Percentiles rank a stretch among this genome's conserved stretches.
phyloP scores from a whole-genome alignment of 2,329 filamentous ascomycete genomes.

The Colletotrichum lini region DNA sequence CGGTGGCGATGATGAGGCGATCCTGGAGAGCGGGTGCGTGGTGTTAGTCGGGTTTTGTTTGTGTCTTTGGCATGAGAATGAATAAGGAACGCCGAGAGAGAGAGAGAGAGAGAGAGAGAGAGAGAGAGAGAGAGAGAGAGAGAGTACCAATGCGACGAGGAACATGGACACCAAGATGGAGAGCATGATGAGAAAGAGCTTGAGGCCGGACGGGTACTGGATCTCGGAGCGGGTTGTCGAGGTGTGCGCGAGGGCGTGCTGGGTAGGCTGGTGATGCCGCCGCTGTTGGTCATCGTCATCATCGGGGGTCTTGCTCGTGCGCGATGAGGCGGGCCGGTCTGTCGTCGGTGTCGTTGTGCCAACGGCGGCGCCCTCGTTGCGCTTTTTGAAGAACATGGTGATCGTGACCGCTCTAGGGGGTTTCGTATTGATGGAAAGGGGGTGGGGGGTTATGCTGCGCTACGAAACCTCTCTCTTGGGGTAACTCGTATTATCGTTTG shows the following conservation, averaged over 20 bases:
- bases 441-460: background rate
- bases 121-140: background rate
- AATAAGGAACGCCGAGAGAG: background rate
- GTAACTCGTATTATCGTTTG: background rate
- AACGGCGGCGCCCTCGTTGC: slow-evolving; percentile 13
- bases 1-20: slow-evolving; percentile 60
- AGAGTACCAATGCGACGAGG: slow-evolving; percentile 34
- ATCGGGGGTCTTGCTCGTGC: slow-evolving; percentile 33
- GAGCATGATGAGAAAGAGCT: slow-evolving; percentile 44
- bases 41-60: background rate
- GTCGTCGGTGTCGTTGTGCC: background rate
- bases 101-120: too few species aligned
- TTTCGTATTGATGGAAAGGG: background rate
- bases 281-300: slow-evolving; percentile 15
- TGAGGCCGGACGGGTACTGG: slow-evolving; percentile 34
- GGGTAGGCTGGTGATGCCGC: background rate
- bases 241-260: slow-evolving; percentile 17
- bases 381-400: slow-evolving; percentile 35
- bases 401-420: background rate
- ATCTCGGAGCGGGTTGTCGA: slow-evolving; percentile 25
- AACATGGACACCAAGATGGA: slow-evolving; percentile 42
- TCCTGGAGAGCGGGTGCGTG: background rate
- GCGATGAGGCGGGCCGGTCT: slow-evolving; percentile 20
- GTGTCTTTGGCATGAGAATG: too few species aligned
- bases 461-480: background rate